Evolutionary conservation across 805 yeast genomes (phyloP), one percentile per base, ranked within the genome.

Genomic region (Lipomyces starkeyi): DNA sequence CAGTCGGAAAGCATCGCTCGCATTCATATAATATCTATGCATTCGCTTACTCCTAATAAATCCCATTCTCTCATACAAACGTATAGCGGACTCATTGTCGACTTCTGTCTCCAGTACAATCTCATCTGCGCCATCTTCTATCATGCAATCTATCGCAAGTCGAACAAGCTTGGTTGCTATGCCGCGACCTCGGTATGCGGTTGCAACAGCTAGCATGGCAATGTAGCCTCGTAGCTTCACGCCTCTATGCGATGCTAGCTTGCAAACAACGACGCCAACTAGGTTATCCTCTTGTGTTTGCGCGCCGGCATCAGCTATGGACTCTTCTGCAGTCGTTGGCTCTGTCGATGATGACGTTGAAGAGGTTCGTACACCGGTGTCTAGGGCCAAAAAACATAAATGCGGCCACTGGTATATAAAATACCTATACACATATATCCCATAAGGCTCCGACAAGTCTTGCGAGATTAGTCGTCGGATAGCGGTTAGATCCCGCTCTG

Each of bases 401-500:
- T 90, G 88, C 0, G 98, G 97, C 97, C 98, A 93, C 73, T 88
- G 89, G 74, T 90, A 89, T 56, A 95, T 80, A 76, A 95, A 95
- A 80, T 89, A 95, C 76, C 97, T 85, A 78, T 93, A 95, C 2
- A 95, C 98, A 75, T 91, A 95, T 22, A 91, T 85, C 3, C 98
- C 93, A 77, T 95, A 95, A 0, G 99, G 98, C 78, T 95, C 99
- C 35, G 95, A 89, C 53, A 95, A 81, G 77, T 93, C 95, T 11
- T 81, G 82, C 54, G 89, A 86, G 11, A 94, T 88, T 59, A 94
- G 82, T 11, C 76, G 75, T 73, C 76, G 77, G 61, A 81, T 78
- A 11, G 71, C 73, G 14, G 66, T 73, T 17, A 80, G 75, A 54
- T 80, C 82, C 25, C 34, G 60, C 61, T 77, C 80, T 40, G 74